Evolutionary conservation across 805 yeast species (phyloP).

Genomic region (Saccharomycopsis capsularis): DNA sequence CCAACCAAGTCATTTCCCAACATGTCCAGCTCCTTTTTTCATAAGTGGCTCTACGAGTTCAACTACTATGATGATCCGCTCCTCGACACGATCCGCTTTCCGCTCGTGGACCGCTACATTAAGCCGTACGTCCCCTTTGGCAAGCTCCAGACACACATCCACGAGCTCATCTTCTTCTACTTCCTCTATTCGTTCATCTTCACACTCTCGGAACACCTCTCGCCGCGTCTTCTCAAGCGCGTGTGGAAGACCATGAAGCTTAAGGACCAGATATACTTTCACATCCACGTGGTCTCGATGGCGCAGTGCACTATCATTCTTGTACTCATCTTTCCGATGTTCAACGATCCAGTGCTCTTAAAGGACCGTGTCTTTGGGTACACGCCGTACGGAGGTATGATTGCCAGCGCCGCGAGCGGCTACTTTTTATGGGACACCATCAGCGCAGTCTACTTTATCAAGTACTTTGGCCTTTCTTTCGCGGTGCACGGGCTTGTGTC

Average conservation of each 20-base stretch:
- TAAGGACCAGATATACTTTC: slow-evolving; percentile 62
- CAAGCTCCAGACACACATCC: slow-evolving; percentile 28
- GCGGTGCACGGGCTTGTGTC: slow-evolving; percentile 77
- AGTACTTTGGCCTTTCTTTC: slow-evolving; percentile 58
- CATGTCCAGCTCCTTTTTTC: not conserved
- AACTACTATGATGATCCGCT: slow-evolving; percentile 26
- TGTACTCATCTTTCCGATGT: slow-evolving; percentile 50
- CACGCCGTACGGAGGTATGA: slow-evolving; percentile 64
- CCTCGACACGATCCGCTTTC: slow-evolving; percentile 22
- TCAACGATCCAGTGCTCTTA: slow-evolving; percentile 42
- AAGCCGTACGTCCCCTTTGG: slow-evolving; percentile 24
- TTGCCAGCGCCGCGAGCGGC: slow-evolving; percentile 60
- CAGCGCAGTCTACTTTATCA: slow-evolving; percentile 53
- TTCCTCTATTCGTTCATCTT: slow-evolving; percentile 29
- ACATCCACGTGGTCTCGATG: slow-evolving; percentile 81
- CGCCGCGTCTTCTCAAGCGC: slow-evolving; percentile 24
- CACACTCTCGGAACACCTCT: slow-evolving; percentile 22
- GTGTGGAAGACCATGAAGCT: slow-evolving; percentile 25
- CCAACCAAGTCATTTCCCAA: not conserved
- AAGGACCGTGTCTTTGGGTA: slow-evolving; percentile 52
- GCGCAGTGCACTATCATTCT: slow-evolving; percentile 71
- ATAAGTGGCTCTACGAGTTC: slow-evolving; percentile 7
- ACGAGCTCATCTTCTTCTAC: slow-evolving; percentile 28
- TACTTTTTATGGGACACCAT: slow-evolving; percentile 81
- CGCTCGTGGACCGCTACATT: slow-evolving; percentile 28